Evolutionary conservation across 1,284 basidiomycete genomes (phyloP).

Genomic region (Schizophyllum amplum): DNA sequence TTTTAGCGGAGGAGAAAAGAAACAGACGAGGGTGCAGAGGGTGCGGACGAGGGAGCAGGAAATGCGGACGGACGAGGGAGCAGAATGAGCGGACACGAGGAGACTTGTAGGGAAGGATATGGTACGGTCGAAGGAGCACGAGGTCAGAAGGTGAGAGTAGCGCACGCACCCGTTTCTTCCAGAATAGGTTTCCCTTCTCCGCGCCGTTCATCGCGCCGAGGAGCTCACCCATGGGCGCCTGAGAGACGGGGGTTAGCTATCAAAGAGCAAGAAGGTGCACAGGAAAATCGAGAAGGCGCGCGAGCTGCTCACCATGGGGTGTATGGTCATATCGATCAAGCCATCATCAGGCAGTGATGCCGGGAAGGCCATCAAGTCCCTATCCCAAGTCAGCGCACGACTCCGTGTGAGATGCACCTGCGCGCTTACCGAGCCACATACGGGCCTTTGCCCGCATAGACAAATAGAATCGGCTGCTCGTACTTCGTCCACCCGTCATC

Average conservation of each 20-base stretch:
- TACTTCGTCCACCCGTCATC: slow-evolving; percentile 63
- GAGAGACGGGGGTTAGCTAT: no score
- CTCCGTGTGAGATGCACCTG: neutral
- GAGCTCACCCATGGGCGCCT: slow-evolving; percentile 53
- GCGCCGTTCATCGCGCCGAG: slow-evolving; percentile 60
- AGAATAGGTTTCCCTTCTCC: slow-evolving; percentile 60
- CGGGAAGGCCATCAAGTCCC: slow-evolving; percentile 84
- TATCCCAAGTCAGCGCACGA: slow-evolving; percentile 15
- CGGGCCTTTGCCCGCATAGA: slow-evolving; percentile 68
- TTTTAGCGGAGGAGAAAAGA: neutral
- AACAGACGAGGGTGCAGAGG: no score
- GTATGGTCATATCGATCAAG: slow-evolving; percentile 69
- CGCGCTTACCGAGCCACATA: slow-evolving; percentile 59
- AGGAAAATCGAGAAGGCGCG: no score
- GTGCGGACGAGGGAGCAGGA: no score
- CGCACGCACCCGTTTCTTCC: slow-evolving; percentile 56
- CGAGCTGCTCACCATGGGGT: slow-evolving; percentile 57
- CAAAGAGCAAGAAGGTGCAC: no score
- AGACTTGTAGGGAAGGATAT: no score
- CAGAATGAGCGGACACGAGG: no score
- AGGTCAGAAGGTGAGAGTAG: no score
- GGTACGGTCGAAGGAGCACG: no score
- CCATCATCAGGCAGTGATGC: slow-evolving; percentile 76
- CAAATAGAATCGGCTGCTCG: slow-evolving; percentile 63
- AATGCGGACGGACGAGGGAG: no score